Conservation (phyloP, 1,139 yeast species). For the Suhomyces panamericanus region DNA sequence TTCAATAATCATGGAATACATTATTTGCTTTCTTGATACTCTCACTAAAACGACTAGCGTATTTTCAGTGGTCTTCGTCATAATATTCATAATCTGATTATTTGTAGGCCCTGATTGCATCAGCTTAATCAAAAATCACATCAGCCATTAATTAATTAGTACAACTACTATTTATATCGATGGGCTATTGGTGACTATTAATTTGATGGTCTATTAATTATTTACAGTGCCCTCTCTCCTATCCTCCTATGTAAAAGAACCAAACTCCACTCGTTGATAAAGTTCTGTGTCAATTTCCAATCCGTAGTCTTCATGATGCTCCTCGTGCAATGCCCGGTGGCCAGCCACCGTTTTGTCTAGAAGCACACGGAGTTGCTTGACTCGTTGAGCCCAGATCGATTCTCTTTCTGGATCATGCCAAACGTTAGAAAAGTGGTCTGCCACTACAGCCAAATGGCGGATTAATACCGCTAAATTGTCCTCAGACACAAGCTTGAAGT, state of each 20-base stretch:
- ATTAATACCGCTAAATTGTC: slow-evolving; percentile 62
- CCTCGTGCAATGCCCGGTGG: slow-evolving; percentile 30
- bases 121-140: too few relatives aligned
- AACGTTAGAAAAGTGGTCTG: slow-evolving; percentile 71
- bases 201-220: too few relatives aligned
- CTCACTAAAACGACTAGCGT: too few relatives aligned
- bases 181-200: too few relatives aligned
- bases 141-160: too few relatives aligned
- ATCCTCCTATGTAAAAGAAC: not conserved
- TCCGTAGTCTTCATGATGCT: slow-evolving; percentile 14
- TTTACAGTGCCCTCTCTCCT: not conserved
- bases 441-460: slow-evolving; percentile 64
- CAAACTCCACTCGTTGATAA: slow-evolving; percentile 37
- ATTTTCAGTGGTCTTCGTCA: too few relatives aligned
- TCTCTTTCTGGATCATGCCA: slow-evolving; percentile 58
- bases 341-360: slow-evolving; percentile 41
- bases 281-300: slow-evolving; percentile 24
- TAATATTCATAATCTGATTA: too few relatives aligned
- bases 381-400: slow-evolving; percentile 68
- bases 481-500: slow-evolving; percentile 66
- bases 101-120: too few relatives aligned
- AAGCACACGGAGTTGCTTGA: slow-evolving; percentile 55
- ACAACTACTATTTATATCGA: too few relatives aligned
- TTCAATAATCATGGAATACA: too few relatives aligned
- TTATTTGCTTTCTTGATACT: too few relatives aligned